Evolutionary conservation across 441 rosid genomes (phyloP), one percentile per base, ranked within the genome.

Genomic region (Omphalea diandra): DNA sequence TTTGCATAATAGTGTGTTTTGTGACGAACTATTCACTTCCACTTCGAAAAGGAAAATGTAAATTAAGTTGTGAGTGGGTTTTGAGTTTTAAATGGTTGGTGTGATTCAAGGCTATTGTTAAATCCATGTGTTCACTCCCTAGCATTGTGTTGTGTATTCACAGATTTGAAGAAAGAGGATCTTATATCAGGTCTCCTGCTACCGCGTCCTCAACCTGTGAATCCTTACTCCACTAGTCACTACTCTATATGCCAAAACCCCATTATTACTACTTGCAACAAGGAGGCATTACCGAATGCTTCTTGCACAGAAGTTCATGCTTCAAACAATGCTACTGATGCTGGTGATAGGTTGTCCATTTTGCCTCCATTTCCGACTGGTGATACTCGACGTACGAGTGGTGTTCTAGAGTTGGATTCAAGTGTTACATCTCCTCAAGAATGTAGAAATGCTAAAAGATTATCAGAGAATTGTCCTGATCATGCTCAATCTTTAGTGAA

Each of bases 121-220:
- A 53, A 52, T 46, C 14, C 3, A 0, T 17, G 5, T n/a, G 17
- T 47, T 70, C 14, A 18, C 41, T 29, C 46, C 35, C 60, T 60
- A 15, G 5, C n/a, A n/a, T n/a, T n/a, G n/a, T 36, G 62, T 56
- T 67, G 41, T 75, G 52, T 52, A 8, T 32, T 68, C 66, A 65
- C 86, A 90, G 98, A 83, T 71, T 81, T 85, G 67, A 84, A 75
- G 52, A 86, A 82, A 74, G 96, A 88, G 76, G 92, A 87, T 73
- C 82, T 88, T 75, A 86, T 93, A 77, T 82, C 90, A 3, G 87
- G 79, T 53, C 80, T 87, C 65, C 70, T 89, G 49, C 71, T 76
- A 58, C 87, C 83, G 24, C 83, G 56, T 29, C 79, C 79, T 29
- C 87, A 83, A 73, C 73, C 69, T 73, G 61, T 80, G 41, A 62